Base-by-base conservation (phyloP, 2,329 filamentous ascomycete genomes). In the Cytospora leucostoma region DNA sequence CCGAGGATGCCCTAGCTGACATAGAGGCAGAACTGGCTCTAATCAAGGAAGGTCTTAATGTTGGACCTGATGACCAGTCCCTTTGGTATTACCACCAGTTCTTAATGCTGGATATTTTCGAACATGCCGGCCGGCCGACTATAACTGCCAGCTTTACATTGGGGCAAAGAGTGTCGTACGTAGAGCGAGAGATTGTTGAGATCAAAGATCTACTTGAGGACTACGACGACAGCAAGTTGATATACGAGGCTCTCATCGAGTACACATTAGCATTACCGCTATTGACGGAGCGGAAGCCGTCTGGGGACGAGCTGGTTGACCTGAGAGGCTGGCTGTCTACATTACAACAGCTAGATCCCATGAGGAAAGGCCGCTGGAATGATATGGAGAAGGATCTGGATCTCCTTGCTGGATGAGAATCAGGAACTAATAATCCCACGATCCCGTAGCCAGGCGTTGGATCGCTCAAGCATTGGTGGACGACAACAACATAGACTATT, bases 81-180 rank as follows among this genome's bases (percentile, higher is more conserved):
- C 82, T 97, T 7, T 99, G 95, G 93, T 97, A 96, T 75, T 98
- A 99, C 72, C 93, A 98, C 74, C 90, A 95, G 70, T 96, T 89
- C 71, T 79, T 97, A 63, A 87, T 97, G 78, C 84, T 87, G 65
- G 89, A 88, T 71, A 79, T 90, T 69, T 79, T 83, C 59, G 81
- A 79, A 70, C 78, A 76, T 56, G 78, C 73, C 15, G 76, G 79
- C 15, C 72, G 78, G 3, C 77, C 82, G 21, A 84, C 84, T 11
- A 89, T 97, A 69, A 83, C 88, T 15, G 86, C 86, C 0, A 80
- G 85, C 44, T 77, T 96, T 35, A 82, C 82, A 1, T 73, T 79
- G 7, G 76, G 82, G 10, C 85, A 94, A 62, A 86, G 90, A 55
- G 73, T 85, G 38, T 74, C 79, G 3, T 93, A 93, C 70, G 77